Percentiles rank a stretch among this genome's conserved stretches.
These are phyloP conservation scores for Bacterosira constricta DNA, from an alignment of 108 stramenopile species.

Conservation along the genomic window DNA sequence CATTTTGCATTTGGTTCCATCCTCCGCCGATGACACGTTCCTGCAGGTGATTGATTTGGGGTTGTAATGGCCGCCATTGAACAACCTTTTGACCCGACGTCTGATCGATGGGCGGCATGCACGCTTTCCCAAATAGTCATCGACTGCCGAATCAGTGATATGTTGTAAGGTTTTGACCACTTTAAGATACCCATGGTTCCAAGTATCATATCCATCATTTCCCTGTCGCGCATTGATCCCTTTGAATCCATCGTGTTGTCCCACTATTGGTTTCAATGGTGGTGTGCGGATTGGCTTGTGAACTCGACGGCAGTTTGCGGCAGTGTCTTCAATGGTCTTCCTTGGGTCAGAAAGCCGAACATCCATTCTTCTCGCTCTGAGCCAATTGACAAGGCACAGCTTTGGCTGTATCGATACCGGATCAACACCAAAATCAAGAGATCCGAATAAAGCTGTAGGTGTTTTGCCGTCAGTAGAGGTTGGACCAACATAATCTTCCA, in stretches of 20 bases:
- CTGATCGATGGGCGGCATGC: not conserved
- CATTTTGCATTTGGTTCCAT: not conserved
- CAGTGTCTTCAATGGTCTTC: no score
- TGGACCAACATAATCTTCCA: not conserved
- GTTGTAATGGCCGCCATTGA: not conserved
- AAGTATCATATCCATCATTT: conserved; percentile 1
- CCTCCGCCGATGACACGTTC: not conserved
- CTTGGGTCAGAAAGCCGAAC: no score
- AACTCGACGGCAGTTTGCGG: no score
- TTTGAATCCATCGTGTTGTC: not conserved
- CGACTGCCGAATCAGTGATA: not conserved
- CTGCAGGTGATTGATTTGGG: not conserved
- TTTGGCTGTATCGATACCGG: not conserved
- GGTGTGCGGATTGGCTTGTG: no score
- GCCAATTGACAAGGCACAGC: not conserved
- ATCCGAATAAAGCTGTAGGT: not conserved
- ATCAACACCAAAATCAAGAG: not conserved
- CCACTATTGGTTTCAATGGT: no score
- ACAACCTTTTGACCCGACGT: not conserved
- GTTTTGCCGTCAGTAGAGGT: not conserved
- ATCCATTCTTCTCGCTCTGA: not conserved
- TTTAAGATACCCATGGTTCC: not conserved
- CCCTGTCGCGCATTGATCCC: not conserved
- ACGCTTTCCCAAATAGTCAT: not conserved
- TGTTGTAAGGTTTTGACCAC: not conserved